These are phyloP conservation scores for Ambrosia hybrid DNA, from an alignment of 140 eudicot species.

Conservation along the genomic window DNA sequence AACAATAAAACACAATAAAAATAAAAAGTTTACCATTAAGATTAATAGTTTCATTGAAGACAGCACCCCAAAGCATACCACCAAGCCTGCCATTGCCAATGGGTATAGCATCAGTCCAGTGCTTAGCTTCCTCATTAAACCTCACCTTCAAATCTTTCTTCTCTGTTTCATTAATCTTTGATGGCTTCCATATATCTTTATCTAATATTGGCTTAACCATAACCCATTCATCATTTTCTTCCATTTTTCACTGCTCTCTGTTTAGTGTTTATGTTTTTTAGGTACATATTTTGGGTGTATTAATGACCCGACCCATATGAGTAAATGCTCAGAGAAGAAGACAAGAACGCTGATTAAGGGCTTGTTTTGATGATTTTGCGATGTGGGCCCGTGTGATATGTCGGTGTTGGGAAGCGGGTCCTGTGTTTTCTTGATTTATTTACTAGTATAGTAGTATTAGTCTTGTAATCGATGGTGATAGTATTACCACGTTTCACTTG, in stretches of 20 bases:
- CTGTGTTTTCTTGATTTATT: constrained; percentile 9
- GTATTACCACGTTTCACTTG: constrained; percentile 10
- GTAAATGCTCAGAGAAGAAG: constrained; percentile 37
- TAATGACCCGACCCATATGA: constrained; percentile 38
- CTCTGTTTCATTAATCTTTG: constrained; percentile 21
- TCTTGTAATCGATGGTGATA: constrained; percentile 6
- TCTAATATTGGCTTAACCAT: constrained; percentile 35
- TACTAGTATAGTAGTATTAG: no score
- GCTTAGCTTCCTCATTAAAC: constrained; percentile 56
- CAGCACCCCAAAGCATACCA: constrained; percentile 85
- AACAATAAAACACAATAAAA: background rate
- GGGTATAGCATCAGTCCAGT: constrained; percentile 95
- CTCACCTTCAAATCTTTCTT: constrained; percentile 48
- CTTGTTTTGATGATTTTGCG: background rate
- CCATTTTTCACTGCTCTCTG: constrained; percentile 12
- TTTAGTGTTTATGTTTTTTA: background rate
- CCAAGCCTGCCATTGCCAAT: constrained; percentile 93
- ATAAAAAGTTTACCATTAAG: constrained; percentile 62
- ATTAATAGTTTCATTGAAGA: constrained; percentile 58
- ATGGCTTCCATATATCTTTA: constrained; percentile 41
- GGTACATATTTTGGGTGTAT: constrained; percentile 12
- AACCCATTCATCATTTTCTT: constrained; percentile 35
- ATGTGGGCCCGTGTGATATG: constrained; percentile 16
- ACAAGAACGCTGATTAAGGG: constrained; percentile 15
- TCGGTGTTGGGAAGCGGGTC: constrained; percentile 22